Conservation (phyloP, 306 rosid species). For the Cercis canadensis region DNA sequence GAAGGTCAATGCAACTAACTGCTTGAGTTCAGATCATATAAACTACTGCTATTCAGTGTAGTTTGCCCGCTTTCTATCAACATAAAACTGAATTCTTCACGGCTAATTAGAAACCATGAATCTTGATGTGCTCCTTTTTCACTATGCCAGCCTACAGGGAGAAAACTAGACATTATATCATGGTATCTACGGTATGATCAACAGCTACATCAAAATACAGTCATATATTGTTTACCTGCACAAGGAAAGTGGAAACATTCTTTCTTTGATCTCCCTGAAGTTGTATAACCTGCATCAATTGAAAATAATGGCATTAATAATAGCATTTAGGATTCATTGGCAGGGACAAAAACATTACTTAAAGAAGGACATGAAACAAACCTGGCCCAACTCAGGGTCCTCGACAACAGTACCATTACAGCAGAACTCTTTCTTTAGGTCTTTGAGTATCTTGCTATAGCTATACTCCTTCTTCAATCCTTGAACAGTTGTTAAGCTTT, state of each 20-base stretch:
- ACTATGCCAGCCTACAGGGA: constrained; percentile 57
- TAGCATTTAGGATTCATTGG: constrained; percentile 15
- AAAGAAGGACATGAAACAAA: constrained; percentile 31
- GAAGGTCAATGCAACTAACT: constrained; percentile 19
- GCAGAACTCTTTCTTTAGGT: constrained; percentile 63
- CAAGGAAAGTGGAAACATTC: constrained; percentile 66
- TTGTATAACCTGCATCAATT: constrained; percentile 58
- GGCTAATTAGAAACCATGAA: constrained; percentile 58
- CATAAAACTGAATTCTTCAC: constrained; percentile 34
- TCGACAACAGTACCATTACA: constrained; percentile 67
- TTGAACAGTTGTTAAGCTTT: constrained; percentile 65
- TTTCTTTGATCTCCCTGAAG: constrained; percentile 74
- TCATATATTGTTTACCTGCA: constrained; percentile 47
- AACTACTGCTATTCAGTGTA: constrained; percentile 30
- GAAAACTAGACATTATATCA: neutral
- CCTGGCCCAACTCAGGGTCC: constrained; percentile 71
- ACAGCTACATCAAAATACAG: neutral
- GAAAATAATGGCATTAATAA: neutral
- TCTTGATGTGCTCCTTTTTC: constrained; percentile 68
- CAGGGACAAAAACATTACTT: neutral
- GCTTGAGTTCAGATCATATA: constrained; percentile 42
- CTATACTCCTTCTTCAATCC: constrained; percentile 63
- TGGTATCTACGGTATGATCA: neutral
- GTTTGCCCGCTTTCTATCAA: constrained; percentile 18
- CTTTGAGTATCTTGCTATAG: constrained; percentile 62